These are phyloP conservation scores for Aspergillus vadensis DNA, from an alignment of 2,329 filamentous ascomycete species.

Conservation along the genomic window DNA sequence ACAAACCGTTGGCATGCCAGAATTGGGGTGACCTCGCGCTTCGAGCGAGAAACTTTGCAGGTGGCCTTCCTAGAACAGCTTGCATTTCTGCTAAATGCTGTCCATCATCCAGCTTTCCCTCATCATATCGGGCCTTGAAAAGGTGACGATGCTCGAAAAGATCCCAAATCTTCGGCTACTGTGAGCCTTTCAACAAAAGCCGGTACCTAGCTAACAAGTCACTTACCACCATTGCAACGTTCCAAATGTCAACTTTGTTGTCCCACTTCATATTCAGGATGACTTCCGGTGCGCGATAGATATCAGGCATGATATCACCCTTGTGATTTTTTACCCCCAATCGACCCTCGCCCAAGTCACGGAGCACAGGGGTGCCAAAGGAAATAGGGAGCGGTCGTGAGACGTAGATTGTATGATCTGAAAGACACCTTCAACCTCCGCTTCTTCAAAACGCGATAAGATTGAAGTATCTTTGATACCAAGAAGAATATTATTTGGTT, in stretches of 20 bases:
- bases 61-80: constrained; percentile 10
- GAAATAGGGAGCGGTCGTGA: constrained; percentile 24
- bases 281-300: constrained; percentile 35
- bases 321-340: constrained; percentile 18
- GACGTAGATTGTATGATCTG: constrained; percentile 31
- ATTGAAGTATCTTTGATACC: constrained; percentile 32
- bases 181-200: constrained; percentile 7
- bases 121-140: constrained; percentile 15
- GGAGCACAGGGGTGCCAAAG: constrained; percentile 26
- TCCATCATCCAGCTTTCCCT: constrained; percentile 13
- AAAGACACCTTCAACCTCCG: constrained; percentile 26
- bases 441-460: constrained; percentile 30
- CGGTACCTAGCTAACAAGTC: neutral
- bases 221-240: constrained; percentile 29
- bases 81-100: constrained; percentile 18
- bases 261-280: constrained; percentile 33
- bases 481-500: constrained; percentile 36
- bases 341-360: constrained; percentile 33
- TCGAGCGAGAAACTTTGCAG: constrained; percentile 14
- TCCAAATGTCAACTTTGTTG: constrained; percentile 35
- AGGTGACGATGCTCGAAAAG: constrained; percentile 20
- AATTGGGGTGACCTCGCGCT: constrained; percentile 9
- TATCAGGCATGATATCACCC: constrained; percentile 29
- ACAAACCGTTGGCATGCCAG: constrained; percentile 15
- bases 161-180: constrained; percentile 23